phyloP scores from a whole-genome alignment of 2,329 filamentous ascomycete genomes.

The Fusarium beomiforme region DNA sequence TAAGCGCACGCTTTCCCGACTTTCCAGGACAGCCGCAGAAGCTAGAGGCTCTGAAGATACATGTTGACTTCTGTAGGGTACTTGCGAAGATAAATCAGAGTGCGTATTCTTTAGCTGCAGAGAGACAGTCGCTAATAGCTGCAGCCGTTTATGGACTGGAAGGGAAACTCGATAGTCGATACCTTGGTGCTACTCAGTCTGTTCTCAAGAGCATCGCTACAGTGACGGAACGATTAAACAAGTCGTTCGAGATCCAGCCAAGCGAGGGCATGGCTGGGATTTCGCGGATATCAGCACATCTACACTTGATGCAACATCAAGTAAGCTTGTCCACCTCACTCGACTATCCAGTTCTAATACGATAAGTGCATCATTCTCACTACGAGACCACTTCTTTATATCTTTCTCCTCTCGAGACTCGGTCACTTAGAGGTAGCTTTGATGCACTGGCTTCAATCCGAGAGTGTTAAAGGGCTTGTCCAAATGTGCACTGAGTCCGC shows the following conservation, averaged over 20 bases:
- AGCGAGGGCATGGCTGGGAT: slow-evolving; percentile 25
- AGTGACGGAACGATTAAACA: slow-evolving; percentile 30
- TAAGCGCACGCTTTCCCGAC: slow-evolving; percentile 26
- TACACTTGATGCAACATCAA: slow-evolving; percentile 36
- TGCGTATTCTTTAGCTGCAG: neutral
- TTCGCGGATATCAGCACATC: slow-evolving; percentile 29
- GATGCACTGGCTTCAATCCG: slow-evolving; percentile 36
- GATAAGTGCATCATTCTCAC: slow-evolving; percentile 33
- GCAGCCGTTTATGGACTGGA: slow-evolving; percentile 37
- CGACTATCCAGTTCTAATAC: neutral
- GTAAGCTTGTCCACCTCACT: neutral
- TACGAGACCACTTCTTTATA: slow-evolving; percentile 34
- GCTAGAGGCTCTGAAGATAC: slow-evolving; percentile 19
- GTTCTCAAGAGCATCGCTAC: slow-evolving; percentile 35
- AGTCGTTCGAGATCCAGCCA: slow-evolving; percentile 27
- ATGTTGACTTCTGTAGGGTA: slow-evolving; percentile 24
- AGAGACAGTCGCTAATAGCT: neutral
- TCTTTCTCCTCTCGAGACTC: slow-evolving; percentile 30
- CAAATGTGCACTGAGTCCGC: slow-evolving; percentile 23
- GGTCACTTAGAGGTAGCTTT: slow-evolving; percentile 31
- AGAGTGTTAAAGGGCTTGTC: slow-evolving; percentile 22
- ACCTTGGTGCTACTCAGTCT: slow-evolving; percentile 26
- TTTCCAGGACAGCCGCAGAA: slow-evolving; percentile 14
- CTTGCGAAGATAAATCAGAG: slow-evolving; percentile 37
- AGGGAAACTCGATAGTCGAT: slow-evolving; percentile 38